Base-by-base conservation (phyloP, 2,329 filamentous ascomycete species). In the Bretziella fagacearum region DNA sequence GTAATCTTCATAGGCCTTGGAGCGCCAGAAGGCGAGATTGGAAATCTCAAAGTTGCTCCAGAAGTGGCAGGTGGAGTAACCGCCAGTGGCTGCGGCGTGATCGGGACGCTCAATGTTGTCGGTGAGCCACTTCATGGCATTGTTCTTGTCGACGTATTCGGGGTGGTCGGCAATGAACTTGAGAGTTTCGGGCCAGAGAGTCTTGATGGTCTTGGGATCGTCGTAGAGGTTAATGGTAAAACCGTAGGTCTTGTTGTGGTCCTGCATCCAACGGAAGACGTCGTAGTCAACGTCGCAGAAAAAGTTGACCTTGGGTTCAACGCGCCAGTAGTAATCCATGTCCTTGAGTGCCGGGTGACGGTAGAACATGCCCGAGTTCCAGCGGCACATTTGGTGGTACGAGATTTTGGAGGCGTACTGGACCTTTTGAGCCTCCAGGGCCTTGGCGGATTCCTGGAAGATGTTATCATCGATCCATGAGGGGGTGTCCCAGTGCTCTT, bases 231-330 rank as follows among this genome's bases (percentile, higher is more conserved):
- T 94, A 66, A 98, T 93, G 53, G 89, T 96, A 67, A 96, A 98
- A 53, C 91, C 91, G 63, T 98, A 98, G 3, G 89, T 96, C 66
- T 96, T 94, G 70, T 98, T 95, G 68, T 93, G 77, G 64, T 98
- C 91, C 57, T 84, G 76, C 91, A 98, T 95, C 67, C 85, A 98
- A 53, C 83, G 80, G 71, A 98, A 98, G 44, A 98, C 82, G 59
- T 98, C 91, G 65, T 98, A 98, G 65, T 98, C 91, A 52, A 98
- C 72, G 57, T 96, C 84, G 70, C 91, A 98, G 73, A 95, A 98
- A 71, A 96, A 98, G 64, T 95, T 86, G 36, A 98, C 91, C 54
- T 96, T 94, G 45, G 91, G 91, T 62, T 98, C 91, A 41, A 98
- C 91, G 50, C 91, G 84, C 91, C 91, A 98, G 70, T 98, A 98